A percentile compares a stretch with the other conserved stretches of the same genome.
Evolutionary conservation across 2,329 filamentous ascomycete genomes (phyloP).

Genomic region (Eutypa lata): DNA sequence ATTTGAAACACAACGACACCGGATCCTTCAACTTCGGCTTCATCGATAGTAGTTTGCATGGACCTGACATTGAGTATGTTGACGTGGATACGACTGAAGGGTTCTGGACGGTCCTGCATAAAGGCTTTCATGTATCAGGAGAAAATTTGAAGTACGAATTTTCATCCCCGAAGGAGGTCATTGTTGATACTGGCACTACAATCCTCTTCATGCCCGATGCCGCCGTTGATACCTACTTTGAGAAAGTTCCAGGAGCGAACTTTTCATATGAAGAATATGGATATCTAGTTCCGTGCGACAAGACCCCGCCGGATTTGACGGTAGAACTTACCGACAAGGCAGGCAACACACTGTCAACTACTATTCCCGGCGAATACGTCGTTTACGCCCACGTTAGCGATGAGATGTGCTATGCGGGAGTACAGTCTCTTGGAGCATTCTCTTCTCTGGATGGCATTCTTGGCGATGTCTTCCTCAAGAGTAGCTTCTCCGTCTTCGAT

Average conservation of each 20-base stretch:
- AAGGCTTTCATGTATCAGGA: conserved; percentile 31
- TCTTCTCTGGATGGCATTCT: conserved; percentile 62
- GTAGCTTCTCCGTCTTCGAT: conserved; percentile 72
- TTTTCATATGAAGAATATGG: conserved; percentile 44
- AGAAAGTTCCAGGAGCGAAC: conserved; percentile 47
- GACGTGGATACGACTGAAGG: conserved; percentile 49
- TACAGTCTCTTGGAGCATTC: conserved; percentile 55
- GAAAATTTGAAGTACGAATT: conserved; percentile 33
- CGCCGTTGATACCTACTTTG: conserved; percentile 60
- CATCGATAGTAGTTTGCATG: conserved; percentile 37
- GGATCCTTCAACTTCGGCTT: conserved; percentile 52
- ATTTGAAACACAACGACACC: conserved; percentile 44
- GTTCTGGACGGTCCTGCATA: conserved; percentile 38
- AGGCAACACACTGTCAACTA: conserved; percentile 42
- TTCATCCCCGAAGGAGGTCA: conserved; percentile 43
- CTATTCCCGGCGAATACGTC: conserved; percentile 52
- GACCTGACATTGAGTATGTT: conserved; percentile 42
- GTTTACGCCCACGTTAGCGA: conserved; percentile 51
- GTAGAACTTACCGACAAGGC: conserved; percentile 49
- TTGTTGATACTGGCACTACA: conserved; percentile 68
- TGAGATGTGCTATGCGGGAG: conserved; percentile 68
- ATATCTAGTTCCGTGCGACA: conserved; percentile 57
- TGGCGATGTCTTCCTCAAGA: conserved; percentile 78
- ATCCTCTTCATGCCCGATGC: conserved; percentile 58
- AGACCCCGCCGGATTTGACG: conserved; percentile 54